phyloP scores from a whole-genome alignment of 2,329 filamentous ascomycete species.

The Bipolaris sorokiniana region DNA sequence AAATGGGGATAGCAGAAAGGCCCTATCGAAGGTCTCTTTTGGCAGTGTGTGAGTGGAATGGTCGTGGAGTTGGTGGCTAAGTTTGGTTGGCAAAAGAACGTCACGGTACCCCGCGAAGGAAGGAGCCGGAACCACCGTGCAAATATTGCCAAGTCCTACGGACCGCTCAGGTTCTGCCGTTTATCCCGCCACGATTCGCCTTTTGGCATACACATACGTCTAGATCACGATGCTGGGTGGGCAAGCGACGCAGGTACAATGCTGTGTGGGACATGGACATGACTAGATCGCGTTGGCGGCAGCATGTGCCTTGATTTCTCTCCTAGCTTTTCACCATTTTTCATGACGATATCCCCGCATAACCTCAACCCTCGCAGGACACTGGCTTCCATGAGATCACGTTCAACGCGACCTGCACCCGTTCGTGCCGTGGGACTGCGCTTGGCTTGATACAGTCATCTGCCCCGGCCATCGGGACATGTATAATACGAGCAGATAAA shows the following conservation, averaged over 20 bases:
- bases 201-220: not conserved
- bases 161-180: conserved; percentile 2
- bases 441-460: not conserved
- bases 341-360: not conserved
- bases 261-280: not conserved
- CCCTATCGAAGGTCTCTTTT: not conserved
- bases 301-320: not conserved
- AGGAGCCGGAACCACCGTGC: conserved; percentile 4
- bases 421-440: not conserved
- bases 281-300: not conserved
- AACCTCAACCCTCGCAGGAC: not conserved
- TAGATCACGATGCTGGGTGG: conserved; percentile 3
- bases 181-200: not conserved
- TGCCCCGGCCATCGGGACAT: not conserved
- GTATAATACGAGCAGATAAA: not conserved
- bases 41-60: not conserved
- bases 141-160: conserved; percentile 13
- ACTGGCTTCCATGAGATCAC: not conserved
- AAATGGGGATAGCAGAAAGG: not conserved
- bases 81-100: conserved; percentile 6
- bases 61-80: not conserved
- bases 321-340: not conserved
- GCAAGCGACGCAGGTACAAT: conserved; percentile 9
- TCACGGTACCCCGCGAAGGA: conserved; percentile 15
- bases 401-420: not conserved